Percentiles rank a stretch among this genome's conserved stretches.
These are phyloP conservation scores for Antarctomyces pellizariae DNA, from an alignment of 495 filamentous ascomycete species.

Conservation along the genomic window DNA sequence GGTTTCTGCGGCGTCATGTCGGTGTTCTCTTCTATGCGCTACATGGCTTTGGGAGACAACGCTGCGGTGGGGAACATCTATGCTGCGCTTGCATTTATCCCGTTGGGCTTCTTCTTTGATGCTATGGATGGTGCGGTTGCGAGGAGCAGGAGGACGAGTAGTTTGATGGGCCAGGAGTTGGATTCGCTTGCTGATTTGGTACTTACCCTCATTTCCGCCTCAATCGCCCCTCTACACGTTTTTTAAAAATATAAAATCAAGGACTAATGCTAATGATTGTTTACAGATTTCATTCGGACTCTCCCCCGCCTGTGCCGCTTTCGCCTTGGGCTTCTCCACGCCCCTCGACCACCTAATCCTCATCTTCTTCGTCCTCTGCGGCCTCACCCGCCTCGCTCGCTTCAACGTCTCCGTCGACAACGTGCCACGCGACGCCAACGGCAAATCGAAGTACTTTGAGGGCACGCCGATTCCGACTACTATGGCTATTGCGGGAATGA, in stretches of 20 bases:
- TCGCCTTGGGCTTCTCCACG: conserved; percentile 76
- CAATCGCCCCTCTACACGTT: background rate
- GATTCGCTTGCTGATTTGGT: conserved; percentile 96
- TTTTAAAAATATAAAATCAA: background rate
- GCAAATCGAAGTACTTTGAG: conserved; percentile 88
- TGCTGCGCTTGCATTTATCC: conserved; percentile 68
- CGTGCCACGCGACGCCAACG: conserved; percentile 73
- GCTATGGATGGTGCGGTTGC: conserved; percentile 96
- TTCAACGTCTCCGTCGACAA: conserved; percentile 87
- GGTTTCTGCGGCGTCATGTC: conserved; percentile 89
- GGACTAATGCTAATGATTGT: background rate
- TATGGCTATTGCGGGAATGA: conserved; percentile 50
- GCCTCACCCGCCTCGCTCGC: conserved; percentile 76
- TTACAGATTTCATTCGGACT: conserved; percentile 85
- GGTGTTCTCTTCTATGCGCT: conserved; percentile 85
- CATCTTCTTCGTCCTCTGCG: conserved; percentile 81
- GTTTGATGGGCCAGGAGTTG: conserved; percentile 91
- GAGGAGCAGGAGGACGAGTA: conserved; percentile 84
- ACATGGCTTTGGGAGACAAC: conserved; percentile 52
- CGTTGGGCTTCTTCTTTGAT: conserved; percentile 90
- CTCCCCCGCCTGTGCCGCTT: conserved; percentile 64
- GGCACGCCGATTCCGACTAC: conserved; percentile 90
- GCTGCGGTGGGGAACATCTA: conserved; percentile 41
- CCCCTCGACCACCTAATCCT: conserved; percentile 66
- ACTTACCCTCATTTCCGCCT: conserved; percentile 12